A percentile compares a stretch with the other conserved stretches of the same genome.
phyloP scores from a whole-genome alignment of 2,329 filamentous ascomycete species.

The Podosphaera leucotricha region DNA sequence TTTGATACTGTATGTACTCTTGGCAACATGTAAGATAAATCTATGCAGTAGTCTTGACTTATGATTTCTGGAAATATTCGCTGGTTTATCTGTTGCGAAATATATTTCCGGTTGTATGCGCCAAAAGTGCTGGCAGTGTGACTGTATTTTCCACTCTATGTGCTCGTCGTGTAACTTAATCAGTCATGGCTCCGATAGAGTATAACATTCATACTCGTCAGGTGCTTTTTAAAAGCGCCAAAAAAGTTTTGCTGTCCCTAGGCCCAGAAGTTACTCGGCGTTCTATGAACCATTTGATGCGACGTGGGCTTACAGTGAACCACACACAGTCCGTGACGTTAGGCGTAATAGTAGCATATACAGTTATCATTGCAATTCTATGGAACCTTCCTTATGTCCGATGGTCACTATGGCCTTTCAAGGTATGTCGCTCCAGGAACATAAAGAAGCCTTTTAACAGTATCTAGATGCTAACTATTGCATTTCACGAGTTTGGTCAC shows the following conservation, averaged over 20 bases:
- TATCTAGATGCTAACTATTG: constrained; percentile 46
- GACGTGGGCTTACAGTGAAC: constrained; percentile 18
- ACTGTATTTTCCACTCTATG: no score
- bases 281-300: constrained; percentile 5
- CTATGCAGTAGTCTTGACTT: no score
- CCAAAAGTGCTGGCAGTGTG: no score
- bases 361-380: constrained; percentile 49
- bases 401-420: constrained; percentile 59
- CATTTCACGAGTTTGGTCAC: constrained; percentile 62
- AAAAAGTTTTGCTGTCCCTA: constrained; percentile 3
- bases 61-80: no score
- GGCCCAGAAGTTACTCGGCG: constrained; percentile 6
- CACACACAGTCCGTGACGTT: constrained; percentile 48
- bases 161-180: neutral
- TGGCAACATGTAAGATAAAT: no score
- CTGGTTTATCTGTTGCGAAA: no score
- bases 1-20: neutral
- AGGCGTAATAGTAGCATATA: constrained; percentile 46
- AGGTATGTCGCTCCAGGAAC: constrained; percentile 23
- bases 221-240: constrained; percentile 1
- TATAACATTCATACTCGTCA: neutral
- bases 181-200: neutral
- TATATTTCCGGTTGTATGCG: no score
- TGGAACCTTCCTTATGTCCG: constrained; percentile 64
- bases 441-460: neutral